Percentiles rank a stretch among this genome's conserved stretches.
phyloP scores from a whole-genome alignment of 2,329 filamentous ascomycete species.

The Sporothrix brasiliensis region DNA sequence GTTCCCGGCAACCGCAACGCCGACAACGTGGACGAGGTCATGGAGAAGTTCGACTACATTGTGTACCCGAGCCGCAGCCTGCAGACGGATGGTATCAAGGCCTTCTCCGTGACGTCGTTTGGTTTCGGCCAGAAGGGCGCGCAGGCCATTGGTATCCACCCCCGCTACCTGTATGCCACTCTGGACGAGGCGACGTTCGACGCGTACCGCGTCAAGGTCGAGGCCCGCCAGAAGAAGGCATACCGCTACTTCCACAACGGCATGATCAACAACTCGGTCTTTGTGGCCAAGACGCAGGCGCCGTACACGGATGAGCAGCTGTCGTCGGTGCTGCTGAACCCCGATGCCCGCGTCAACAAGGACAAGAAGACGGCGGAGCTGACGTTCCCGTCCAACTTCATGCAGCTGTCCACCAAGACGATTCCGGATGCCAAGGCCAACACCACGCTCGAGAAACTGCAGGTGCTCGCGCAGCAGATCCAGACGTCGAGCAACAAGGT shows the following conservation, averaged over 20 bases:
- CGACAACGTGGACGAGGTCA: constrained; percentile 92
- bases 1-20: constrained; percentile 98
- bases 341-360: constrained; percentile 77
- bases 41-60: constrained; percentile 98
- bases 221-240: constrained; percentile 94
- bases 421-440: constrained; percentile 50
- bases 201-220: constrained; percentile 84
- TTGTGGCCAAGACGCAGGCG: constrained; percentile 89
- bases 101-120: constrained; percentile 98
- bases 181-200: constrained; percentile 83
- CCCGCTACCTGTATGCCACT: constrained; percentile 93
- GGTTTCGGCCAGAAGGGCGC: constrained; percentile 99
- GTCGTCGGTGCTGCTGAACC: constrained; percentile 88
- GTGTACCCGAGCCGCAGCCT: constrained; percentile 94
- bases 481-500: constrained; percentile 73
- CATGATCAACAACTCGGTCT: constrained; percentile 95
- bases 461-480: constrained; percentile 70
- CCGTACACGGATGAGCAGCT: constrained; percentile 90
- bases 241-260: constrained; percentile 99
- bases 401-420: constrained; percentile 61
- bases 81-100: constrained; percentile 97
- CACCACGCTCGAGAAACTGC: constrained; percentile 73
- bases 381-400: constrained; percentile 70
- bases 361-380: constrained; percentile 87
- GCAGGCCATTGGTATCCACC: constrained; percentile 94